phyloP scores from a whole-genome alignment of 768 basidiomycete species.

The Sporobolomyces pararoseus region DNA sequence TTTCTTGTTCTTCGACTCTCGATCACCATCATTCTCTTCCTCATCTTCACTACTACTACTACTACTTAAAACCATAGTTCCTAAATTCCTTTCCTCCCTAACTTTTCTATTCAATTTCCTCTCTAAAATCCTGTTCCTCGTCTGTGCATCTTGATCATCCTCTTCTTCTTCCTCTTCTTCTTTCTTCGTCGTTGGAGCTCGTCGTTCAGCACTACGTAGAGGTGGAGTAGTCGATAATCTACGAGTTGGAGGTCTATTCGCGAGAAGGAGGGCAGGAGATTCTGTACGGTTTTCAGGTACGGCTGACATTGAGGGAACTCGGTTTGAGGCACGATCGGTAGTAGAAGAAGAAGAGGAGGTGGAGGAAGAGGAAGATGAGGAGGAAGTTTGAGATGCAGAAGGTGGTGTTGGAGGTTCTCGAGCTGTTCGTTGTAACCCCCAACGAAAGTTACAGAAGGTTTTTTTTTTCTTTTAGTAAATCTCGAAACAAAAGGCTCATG shows the following conservation, averaged over 20 bases:
- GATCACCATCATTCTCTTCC: background rate
- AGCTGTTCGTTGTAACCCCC: background rate
- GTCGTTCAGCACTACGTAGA: background rate
- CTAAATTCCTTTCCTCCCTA: background rate
- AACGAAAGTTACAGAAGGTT: background rate
- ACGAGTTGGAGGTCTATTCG: background rate
- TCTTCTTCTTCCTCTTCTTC: background rate
- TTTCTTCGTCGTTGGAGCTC: background rate
- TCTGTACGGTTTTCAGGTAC: background rate
- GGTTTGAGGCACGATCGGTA: background rate
- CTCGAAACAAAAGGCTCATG: background rate
- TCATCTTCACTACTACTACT: too few relatives aligned
- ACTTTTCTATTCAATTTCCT: background rate
- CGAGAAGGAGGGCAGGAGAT: conserved; percentile 2
- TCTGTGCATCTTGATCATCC: background rate
- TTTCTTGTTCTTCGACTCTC: background rate
- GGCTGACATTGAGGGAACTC: background rate
- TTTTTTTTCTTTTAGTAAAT: too few relatives aligned
- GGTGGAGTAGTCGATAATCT: background rate
- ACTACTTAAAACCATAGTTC: background rate
- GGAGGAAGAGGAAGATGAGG: background rate
- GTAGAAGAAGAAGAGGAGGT: too few relatives aligned
- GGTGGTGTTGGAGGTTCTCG: background rate
- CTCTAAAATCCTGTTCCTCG: background rate
- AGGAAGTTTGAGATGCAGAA: background rate